Conservation (phyloP, 106 monocot species). For the Acorus gramineus region DNA sequence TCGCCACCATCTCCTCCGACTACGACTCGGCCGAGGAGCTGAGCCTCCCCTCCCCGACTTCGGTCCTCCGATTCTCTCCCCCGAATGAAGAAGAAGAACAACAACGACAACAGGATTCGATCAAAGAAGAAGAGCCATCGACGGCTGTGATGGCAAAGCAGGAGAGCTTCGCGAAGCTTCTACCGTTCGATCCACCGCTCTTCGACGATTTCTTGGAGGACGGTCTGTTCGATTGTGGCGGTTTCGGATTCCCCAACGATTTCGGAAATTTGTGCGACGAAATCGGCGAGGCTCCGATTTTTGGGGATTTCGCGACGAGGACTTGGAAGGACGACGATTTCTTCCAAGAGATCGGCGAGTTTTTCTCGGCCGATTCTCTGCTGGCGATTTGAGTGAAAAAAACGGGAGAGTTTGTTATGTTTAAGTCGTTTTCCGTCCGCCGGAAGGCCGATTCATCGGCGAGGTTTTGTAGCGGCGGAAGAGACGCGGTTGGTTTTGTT, state of each 20-base stretch:
- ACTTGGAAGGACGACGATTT: conserved; percentile 19
- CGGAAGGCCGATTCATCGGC: conserved; percentile 14
- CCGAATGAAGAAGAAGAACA: neutral
- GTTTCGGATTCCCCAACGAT: conserved; percentile 9
- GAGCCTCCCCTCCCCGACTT: conserved; percentile 31
- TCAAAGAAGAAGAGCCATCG: neutral
- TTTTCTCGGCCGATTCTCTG: conserved; percentile 37
- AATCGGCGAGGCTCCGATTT: neutral
- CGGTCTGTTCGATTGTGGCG: neutral
- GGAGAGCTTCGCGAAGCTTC: conserved; percentile 9
- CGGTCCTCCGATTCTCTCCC: conserved; percentile 27
- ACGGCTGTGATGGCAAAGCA: neutral
- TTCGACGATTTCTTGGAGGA: conserved; percentile 18
- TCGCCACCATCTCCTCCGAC: conserved; percentile 14
- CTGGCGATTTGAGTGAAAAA: conserved; percentile 4
- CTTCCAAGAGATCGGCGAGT: conserved; percentile 41
- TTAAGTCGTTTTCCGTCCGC: neutral
- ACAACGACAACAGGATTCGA: neutral
- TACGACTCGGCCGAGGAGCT: conserved; percentile 39
- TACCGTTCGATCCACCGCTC: conserved; percentile 20
- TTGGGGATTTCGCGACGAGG: neutral
- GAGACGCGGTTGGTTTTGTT: neutral
- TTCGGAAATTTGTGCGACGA: neutral
- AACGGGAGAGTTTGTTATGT: too few species aligned
- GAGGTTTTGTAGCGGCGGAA: conserved; percentile 18